phyloP scores from a whole-genome alignment of 306 rosid genomes.

The Senna tora region DNA sequence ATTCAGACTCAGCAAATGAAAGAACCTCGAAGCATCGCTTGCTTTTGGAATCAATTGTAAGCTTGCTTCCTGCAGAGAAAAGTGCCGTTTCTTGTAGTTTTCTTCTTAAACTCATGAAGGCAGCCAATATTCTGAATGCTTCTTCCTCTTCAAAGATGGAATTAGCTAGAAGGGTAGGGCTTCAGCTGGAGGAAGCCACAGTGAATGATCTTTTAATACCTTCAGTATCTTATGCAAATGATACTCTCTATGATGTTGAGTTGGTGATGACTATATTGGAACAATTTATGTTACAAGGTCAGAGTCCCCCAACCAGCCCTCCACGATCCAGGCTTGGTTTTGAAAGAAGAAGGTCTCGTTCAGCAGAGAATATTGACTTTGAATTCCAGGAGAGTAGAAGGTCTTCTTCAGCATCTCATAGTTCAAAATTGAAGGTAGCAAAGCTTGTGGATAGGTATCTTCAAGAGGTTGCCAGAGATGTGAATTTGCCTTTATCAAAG shows the following conservation, averaged over 20 bases:
- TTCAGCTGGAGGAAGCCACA: slow-evolving; percentile 88
- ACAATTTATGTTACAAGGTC: slow-evolving; percentile 79
- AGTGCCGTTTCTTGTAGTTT: slow-evolving; percentile 89
- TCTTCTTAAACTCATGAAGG: slow-evolving; percentile 82
- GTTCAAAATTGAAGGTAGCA: slow-evolving; percentile 87
- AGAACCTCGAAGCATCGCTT: slow-evolving; percentile 68
- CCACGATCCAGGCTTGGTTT: slow-evolving; percentile 65
- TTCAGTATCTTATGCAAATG: slow-evolving; percentile 52
- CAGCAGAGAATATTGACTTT: slow-evolving; percentile 85
- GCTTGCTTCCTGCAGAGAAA: slow-evolving; percentile 88
- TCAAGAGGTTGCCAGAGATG: slow-evolving; percentile 82
- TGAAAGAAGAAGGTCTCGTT: slow-evolving; percentile 89
- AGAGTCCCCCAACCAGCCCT: slow-evolving; percentile 93
- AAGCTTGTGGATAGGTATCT: slow-evolving; percentile 90
- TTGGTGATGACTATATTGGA: slow-evolving; percentile 76
- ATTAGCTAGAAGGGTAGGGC: slow-evolving; percentile 74
- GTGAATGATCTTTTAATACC: slow-evolving; percentile 81
- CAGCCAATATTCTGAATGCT: slow-evolving; percentile 83
- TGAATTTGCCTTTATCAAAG: slow-evolving; percentile 69
- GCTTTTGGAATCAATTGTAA: slow-evolving; percentile 83
- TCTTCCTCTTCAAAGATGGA: slow-evolving; percentile 84
- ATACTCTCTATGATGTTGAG: slow-evolving; percentile 73
- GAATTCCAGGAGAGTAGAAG: slow-evolving; percentile 95
- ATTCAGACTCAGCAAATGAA: slow-evolving; percentile 57
- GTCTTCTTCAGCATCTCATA: slow-evolving; percentile 93